Percentiles rank a stretch among this genome's conserved stretches.
Conservation (phyloP, 352 stramenopile genomes). For the Phytophthora sp. region DNA sequence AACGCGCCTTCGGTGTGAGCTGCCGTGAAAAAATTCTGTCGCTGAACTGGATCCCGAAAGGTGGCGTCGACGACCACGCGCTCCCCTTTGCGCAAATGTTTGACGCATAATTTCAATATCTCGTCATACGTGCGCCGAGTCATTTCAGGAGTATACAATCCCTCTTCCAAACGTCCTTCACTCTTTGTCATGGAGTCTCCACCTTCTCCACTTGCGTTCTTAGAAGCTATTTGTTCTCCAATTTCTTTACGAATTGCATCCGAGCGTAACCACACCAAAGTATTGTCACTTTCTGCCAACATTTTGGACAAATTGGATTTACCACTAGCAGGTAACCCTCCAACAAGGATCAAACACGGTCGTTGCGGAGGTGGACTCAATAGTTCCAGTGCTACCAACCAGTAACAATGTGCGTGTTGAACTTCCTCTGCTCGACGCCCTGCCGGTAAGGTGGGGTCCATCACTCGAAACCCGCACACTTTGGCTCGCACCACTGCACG, state of each 20-base stretch:
- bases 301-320: conserved; percentile 69
- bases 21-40: conserved; percentile 48
- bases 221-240: conserved; percentile 17
- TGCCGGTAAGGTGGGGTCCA: conserved; percentile 55
- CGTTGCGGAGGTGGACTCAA: conserved; percentile 48
- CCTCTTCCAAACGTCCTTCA: conserved; percentile 57
- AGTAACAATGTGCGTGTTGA: conserved; percentile 62
- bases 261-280: conserved; percentile 59
- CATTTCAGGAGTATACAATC: conserved; percentile 62
- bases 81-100: conserved; percentile 49
- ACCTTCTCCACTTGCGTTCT: conserved; percentile 4
- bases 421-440: conserved; percentile 41
- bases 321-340: conserved; percentile 62
- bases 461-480: conserved; percentile 67
- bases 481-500: conserved; percentile 75
- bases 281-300: conserved; percentile 52
- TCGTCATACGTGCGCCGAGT: conserved; percentile 72
- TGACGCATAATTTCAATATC: conserved; percentile 47
- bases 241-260: conserved; percentile 76
- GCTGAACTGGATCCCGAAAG: conserved; percentile 55
- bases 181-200: conserved; percentile 8
- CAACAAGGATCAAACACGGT: conserved; percentile 61
- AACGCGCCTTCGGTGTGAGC: conserved; percentile 57
- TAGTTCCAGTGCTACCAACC: conserved; percentile 68
- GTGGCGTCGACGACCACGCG: conserved; percentile 70